phyloP scores from a whole-genome alignment of 2,329 filamentous ascomycete genomes.

The Chaetomiaceae sp. region DNA sequence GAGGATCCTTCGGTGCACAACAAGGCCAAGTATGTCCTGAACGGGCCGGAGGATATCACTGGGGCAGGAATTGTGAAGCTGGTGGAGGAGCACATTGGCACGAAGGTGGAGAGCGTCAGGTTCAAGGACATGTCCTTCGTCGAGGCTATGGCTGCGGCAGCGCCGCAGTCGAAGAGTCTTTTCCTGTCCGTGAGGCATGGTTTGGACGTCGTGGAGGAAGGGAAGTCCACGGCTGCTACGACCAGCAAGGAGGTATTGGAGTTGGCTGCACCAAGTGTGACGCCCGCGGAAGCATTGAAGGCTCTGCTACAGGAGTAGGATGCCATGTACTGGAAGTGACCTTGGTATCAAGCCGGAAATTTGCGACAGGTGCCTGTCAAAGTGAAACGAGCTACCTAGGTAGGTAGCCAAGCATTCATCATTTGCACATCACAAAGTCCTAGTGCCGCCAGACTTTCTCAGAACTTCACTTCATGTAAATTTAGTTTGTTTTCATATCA shows the following conservation, averaged over 20 bases:
- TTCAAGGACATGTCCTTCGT: constrained; percentile 5
- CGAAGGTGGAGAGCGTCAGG: neutral
- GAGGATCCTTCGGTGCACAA: neutral
- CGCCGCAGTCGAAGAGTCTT: neutral
- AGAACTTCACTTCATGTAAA: no score
- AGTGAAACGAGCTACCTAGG: no score
- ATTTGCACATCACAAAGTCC: no score
- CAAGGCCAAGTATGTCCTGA: constrained; percentile 3
- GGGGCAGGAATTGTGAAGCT: constrained; percentile 3
- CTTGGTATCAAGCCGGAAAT: no score
- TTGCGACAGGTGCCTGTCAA: no score
- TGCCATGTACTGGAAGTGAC: no score
- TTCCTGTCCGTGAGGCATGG: neutral
- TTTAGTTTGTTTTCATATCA: no score
- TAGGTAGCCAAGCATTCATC: no score
- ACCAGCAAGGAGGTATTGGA: constrained; percentile 7
- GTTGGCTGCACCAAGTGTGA: constrained; percentile 2
- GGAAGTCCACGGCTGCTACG: neutral
- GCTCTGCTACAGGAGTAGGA: neutral
- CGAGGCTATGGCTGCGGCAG: neutral
- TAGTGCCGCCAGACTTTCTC: no score
- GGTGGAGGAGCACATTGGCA: constrained; percentile 8
- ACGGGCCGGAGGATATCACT: constrained; percentile 11
- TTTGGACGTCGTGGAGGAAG: neutral
- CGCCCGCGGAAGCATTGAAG: constrained; percentile 1